A percentile compares a stretch with the other conserved stretches of the same genome.
Conservation (phyloP, 2,329 filamentous ascomycete species). For the Mariannaea elegans region DNA sequence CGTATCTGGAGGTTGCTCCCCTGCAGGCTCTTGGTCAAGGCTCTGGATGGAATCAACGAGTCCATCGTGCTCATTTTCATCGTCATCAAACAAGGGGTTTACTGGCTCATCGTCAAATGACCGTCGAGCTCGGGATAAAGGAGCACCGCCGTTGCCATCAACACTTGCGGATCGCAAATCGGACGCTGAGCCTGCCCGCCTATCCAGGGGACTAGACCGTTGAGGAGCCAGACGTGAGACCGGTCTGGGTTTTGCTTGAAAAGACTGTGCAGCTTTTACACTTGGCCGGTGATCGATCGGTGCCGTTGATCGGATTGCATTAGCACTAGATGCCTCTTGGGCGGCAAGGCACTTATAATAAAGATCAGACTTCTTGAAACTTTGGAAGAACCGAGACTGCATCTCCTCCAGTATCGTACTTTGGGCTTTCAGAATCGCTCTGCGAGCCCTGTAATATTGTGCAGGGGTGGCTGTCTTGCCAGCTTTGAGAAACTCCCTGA, state of each 20-base stretch:
- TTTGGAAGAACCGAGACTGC: slow-evolving; percentile 80
- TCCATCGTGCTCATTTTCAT: slow-evolving; percentile 76
- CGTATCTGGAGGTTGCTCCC: slow-evolving; percentile 72
- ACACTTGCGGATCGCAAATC: slow-evolving; percentile 53
- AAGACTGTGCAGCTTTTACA: slow-evolving; percentile 48
- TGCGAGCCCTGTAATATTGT: slow-evolving; percentile 85
- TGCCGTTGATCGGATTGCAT: slow-evolving; percentile 33
- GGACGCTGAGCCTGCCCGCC: slow-evolving; percentile 57
- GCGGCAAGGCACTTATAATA: slow-evolving; percentile 97
- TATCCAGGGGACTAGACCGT: slow-evolving; percentile 45
- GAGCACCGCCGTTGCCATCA: slow-evolving; percentile 52
- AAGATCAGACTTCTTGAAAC: slow-evolving; percentile 91
- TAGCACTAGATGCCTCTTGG: slow-evolving; percentile 70
- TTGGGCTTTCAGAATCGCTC: slow-evolving; percentile 83
- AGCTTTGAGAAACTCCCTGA: slow-evolving; percentile 80
- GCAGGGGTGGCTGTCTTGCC: slow-evolving; percentile 78
- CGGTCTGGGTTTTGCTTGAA: slow-evolving; percentile 55
- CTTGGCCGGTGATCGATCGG: slow-evolving; percentile 36
- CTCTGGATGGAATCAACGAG: slow-evolving; percentile 79
- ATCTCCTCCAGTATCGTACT: slow-evolving; percentile 85
- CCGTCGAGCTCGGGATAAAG: slow-evolving; percentile 59
- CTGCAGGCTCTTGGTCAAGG: slow-evolving; percentile 71
- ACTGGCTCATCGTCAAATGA: slow-evolving; percentile 73
- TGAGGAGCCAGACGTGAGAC: slow-evolving; percentile 54
- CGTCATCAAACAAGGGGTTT: slow-evolving; percentile 79